Evolutionary conservation across 768 basidiomycete species (phyloP), one percentile per base, ranked within the genome.

Genomic region (Mycena galericulata): DNA sequence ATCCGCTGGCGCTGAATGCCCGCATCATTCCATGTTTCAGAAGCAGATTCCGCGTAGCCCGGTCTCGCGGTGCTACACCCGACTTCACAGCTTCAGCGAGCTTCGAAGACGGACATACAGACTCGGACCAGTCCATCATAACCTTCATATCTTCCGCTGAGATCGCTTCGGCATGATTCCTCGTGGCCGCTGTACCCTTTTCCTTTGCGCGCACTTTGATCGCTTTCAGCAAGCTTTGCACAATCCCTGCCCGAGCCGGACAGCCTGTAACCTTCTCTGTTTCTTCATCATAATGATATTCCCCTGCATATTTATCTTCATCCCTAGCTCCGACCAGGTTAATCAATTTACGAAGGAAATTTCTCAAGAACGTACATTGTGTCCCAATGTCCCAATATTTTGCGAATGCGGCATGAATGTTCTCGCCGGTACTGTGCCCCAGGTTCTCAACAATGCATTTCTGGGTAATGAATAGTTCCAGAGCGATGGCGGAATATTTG

Each of bases 91-190:
- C 38, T 3, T 40, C 36, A 14, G 50, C 61, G 9, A 74, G 50
- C n/a, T 18, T 17, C 8, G 49, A 55, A 40, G 64, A 20, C 14
- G 74, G 67, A 45, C 72, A 77, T 27, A 56, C 29, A 2, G 40
- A 54, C 22, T 74, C 62, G 9, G 79, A 82, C 67, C 73, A 79
- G 18, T 36, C 45, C 72, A 79, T 75, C 26, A 78, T 47, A 20
- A 43, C 55, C 30, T 67, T 34, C 41, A 81, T 65, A 34, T 80
- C 80, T 50, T 80, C 77, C 6, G 74, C 65, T 12, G 73, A 69
- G 59, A 80, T 79, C 4, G 78, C 77, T 24, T 77, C 72, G 0
- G 78, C 79, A 68, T 83, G 80, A 26, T 76, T 58, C 10, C 75
- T 75, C 3, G 64, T 73, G 27, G 72, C 71, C 11, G 72, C 62